Percentiles rank a stretch among this genome's conserved stretches.
phyloP scores from a whole-genome alignment of 2,329 filamentous ascomycete species.

The Botryotinia globosa region DNA sequence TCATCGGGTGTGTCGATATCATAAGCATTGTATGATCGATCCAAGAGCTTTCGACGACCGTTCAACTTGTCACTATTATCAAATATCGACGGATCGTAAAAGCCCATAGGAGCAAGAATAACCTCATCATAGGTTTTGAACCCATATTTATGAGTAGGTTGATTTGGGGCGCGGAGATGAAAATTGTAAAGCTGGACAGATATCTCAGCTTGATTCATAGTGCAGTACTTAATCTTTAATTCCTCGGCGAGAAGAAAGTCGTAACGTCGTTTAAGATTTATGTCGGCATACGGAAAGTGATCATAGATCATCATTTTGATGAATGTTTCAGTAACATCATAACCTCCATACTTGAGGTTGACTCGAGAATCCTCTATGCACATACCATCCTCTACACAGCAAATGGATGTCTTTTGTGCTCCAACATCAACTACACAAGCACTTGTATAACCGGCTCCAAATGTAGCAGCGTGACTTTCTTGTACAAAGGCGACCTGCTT shows the following conservation, averaged over 20 bases:
- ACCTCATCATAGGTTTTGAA: slow-evolving; percentile 98
- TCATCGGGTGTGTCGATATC: slow-evolving; percentile 86
- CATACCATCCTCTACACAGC: slow-evolving; percentile 95
- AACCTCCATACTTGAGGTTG: slow-evolving; percentile 91
- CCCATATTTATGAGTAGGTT: slow-evolving; percentile 86
- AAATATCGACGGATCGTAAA: slow-evolving; percentile 85
- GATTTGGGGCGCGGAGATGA: slow-evolving; percentile 81
- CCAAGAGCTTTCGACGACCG: slow-evolving; percentile 76
- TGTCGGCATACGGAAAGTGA: slow-evolving; percentile 91
- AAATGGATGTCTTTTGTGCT: slow-evolving; percentile 94
- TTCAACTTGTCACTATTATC: slow-evolving; percentile 77
- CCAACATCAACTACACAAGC: slow-evolving; percentile 95
- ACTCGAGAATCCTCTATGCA: slow-evolving; percentile 91
- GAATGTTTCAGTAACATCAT: slow-evolving; percentile 90
- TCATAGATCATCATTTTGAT: slow-evolving; percentile 98
- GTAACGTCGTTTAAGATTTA: slow-evolving; percentile 85
- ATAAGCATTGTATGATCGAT: slow-evolving; percentile 89
- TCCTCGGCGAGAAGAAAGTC: slow-evolving; percentile 94
- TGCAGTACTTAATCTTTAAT: slow-evolving; percentile 89
- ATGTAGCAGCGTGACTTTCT: slow-evolving; percentile 90
- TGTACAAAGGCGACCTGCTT: slow-evolving; percentile 89
- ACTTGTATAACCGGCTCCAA: slow-evolving; percentile 90
- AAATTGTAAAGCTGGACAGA: slow-evolving; percentile 87
- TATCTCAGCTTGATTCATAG: slow-evolving; percentile 84
- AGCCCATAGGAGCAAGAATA: slow-evolving; percentile 91